These are phyloP conservation scores for Tolypocladium inflatum DNA, from an alignment of 2,329 filamentous ascomycete species.

Conservation along the genomic window DNA sequence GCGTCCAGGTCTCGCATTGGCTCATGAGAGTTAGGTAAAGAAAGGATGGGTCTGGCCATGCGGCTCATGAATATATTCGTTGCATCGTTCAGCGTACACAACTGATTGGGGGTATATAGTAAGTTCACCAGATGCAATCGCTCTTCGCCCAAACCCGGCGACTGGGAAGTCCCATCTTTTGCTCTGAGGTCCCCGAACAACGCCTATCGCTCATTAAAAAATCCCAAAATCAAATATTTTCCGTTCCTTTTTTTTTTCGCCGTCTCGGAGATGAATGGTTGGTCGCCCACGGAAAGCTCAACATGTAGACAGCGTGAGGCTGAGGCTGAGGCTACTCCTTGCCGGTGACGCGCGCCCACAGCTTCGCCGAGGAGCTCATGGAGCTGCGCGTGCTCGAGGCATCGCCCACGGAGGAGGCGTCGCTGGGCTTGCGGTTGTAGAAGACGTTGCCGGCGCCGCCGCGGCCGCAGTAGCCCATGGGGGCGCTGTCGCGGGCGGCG, in stretches of 20 bases:
- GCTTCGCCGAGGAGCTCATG: slow-evolving; percentile 19
- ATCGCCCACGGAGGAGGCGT: slow-evolving; percentile 15
- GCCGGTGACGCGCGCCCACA: slow-evolving; percentile 23
- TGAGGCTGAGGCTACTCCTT: slow-evolving; percentile 16
- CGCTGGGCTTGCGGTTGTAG: slow-evolving; percentile 42
- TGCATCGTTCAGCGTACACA: neutral
- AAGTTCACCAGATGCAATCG: slow-evolving; percentile 37
- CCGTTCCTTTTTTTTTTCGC: neutral
- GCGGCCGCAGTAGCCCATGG: slow-evolving; percentile 54
- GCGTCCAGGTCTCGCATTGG: neutral
- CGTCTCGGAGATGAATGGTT: neutral
- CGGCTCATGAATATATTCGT: slow-evolving; percentile 2
- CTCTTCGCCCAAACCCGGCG: slow-evolving; percentile 7
- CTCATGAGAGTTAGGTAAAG: neutral
- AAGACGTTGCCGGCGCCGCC: slow-evolving; percentile 57
- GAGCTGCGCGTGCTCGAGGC: slow-evolving; percentile 29
- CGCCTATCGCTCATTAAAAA: slow-evolving; percentile 14
- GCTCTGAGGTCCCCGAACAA: slow-evolving; percentile 22
- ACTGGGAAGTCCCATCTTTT: slow-evolving; percentile 12
- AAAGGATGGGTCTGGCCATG: neutral
- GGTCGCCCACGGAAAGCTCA: neutral
- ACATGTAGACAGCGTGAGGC: too few relatives aligned
- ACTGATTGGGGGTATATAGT: slow-evolving; percentile 28
- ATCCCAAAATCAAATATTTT: neutral
- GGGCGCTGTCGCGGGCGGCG: slow-evolving; percentile 26